Base-by-base conservation (phyloP, 768 basidiomycete genomes). In the Lentinula sp. region DNA sequence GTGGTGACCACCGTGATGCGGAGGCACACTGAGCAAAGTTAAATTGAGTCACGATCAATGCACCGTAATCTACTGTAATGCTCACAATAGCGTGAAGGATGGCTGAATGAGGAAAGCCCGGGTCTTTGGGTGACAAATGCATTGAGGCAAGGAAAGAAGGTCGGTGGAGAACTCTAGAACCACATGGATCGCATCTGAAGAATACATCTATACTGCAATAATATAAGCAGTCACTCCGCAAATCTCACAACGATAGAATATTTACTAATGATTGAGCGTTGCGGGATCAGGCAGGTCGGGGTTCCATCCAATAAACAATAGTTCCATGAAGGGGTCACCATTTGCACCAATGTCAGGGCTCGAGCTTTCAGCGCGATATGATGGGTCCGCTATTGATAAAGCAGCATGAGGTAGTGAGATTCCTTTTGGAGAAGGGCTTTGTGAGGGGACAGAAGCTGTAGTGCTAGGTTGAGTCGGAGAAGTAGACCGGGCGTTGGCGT, bases 111-210 rank as follows among this genome's bases (percentile, higher is more conserved):
- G 95, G 95, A 69, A 96, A 97, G 43, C 83, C 82, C 7, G 87
- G 83, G 69, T 93, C 90, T 60, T 84, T 81, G 3, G 95, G 93
- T 54, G 91, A 85, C 49, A 94, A 76, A 65, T 83, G 83, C 81
- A 96, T 81, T 3, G 91, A 87, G 15, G 89, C 81, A 28, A 93
- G 73, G 71, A 97, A 91, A 8, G 89, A 86, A 12, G 87, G 84
- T 9, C 85, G 84, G 69, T 96, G 93, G 39, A 97, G 76, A 55
- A 95, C 85, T 50, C 91, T 84, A 28, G 93, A 88, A 50, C 90
- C 86, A 67, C 91, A 93, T 46, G 93, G 93, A 70, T 95, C 93
- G 66, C 87, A 88, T 69, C 85, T 84, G 73, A 96, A 97, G 74
- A 94, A 97, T 10, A 90, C 78, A 39, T 94, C 91, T 68, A 96